A percentile compares a stretch with the other conserved stretches of the same genome.
Conservation (phyloP, 2,329 filamentous ascomycete species). For the Xylaria sp. region DNA sequence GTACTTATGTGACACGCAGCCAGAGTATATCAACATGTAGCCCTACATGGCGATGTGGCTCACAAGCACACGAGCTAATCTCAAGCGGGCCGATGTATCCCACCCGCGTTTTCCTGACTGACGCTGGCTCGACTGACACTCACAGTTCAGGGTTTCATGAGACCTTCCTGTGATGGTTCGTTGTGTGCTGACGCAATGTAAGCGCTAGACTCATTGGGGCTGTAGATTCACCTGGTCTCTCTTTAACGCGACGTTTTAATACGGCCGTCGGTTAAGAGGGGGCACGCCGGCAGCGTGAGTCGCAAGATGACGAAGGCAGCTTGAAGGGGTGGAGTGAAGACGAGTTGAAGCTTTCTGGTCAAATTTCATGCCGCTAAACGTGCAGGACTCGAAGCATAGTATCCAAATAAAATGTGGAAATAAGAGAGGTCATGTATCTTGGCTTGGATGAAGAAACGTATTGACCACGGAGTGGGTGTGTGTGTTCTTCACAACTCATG, state of each 20-base stretch:
- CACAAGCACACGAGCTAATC: conserved; percentile 27
- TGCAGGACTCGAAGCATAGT: background rate
- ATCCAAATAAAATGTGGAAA: conserved; percentile 3
- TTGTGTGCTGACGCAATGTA: conserved; percentile 38
- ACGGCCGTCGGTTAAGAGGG: conserved; percentile 19
- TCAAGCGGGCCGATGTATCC: conserved; percentile 18
- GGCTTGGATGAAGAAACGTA: conserved; percentile 4
- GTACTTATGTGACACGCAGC: conserved; percentile 20
- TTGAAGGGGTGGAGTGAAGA: conserved; percentile 2
- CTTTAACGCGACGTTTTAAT: conserved; percentile 32
- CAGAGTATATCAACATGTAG: conserved; percentile 28
- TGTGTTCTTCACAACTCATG: background rate
- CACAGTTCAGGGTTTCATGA: conserved; percentile 26
- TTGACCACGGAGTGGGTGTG: conserved; percentile 6
- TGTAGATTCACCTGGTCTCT: conserved; percentile 30
- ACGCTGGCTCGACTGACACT: conserved; percentile 21
- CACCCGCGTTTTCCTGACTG: conserved; percentile 30
- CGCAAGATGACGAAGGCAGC: conserved; percentile 4
- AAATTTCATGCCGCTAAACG: background rate
- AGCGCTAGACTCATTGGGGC: conserved; percentile 38
- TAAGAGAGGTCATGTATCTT: conserved; percentile 1
- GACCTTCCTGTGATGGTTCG: conserved; percentile 36
- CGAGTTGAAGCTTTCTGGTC: background rate
- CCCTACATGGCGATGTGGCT: conserved; percentile 34
- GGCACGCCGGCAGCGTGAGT: conserved; percentile 13